A percentile compares a stretch with the other conserved stretches of the same genome.
Conservation (phyloP, 2,329 filamentous ascomycete genomes). For the Colletotrichum sp. region DNA sequence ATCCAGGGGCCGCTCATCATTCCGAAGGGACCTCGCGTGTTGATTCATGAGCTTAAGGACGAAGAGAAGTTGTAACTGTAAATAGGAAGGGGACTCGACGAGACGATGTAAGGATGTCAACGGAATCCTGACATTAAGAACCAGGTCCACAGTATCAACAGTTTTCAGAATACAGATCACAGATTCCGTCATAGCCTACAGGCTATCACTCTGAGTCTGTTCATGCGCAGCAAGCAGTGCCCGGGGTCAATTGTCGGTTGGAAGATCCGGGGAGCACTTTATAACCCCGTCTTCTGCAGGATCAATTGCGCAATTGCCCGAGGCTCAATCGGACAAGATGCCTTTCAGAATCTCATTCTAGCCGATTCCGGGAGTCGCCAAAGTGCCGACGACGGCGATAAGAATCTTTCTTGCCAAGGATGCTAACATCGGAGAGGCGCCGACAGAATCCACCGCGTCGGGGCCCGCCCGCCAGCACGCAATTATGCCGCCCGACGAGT, state of each 20-base stretch:
- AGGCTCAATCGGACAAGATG: fast-evolving
- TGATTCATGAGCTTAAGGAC: background rate
- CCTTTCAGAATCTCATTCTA: background rate
- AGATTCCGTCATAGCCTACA: background rate
- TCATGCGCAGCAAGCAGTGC: fast-evolving
- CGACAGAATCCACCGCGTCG: background rate
- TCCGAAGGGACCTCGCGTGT: constrained; percentile 22
- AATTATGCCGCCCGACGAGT: background rate
- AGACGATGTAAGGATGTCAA: fast-evolving
- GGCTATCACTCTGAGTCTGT: background rate
- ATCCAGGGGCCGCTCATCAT: constrained; percentile 31
- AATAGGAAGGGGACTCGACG: background rate
- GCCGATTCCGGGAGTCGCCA: background rate
- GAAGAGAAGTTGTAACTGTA: background rate
- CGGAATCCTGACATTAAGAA: fast-evolving
- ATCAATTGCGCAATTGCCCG: background rate
- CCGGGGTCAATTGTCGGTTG: background rate
- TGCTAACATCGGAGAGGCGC: background rate
- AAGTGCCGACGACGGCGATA: background rate
- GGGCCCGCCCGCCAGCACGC: background rate
- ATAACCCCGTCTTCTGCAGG: background rate
- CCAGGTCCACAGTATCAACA: background rate
- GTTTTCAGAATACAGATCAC: background rate
- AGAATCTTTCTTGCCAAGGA: background rate
- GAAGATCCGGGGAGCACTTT: background rate